phyloP scores from a whole-genome alignment of 192 early-diverging fungal species.

The Chytriomyces sp. region DNA sequence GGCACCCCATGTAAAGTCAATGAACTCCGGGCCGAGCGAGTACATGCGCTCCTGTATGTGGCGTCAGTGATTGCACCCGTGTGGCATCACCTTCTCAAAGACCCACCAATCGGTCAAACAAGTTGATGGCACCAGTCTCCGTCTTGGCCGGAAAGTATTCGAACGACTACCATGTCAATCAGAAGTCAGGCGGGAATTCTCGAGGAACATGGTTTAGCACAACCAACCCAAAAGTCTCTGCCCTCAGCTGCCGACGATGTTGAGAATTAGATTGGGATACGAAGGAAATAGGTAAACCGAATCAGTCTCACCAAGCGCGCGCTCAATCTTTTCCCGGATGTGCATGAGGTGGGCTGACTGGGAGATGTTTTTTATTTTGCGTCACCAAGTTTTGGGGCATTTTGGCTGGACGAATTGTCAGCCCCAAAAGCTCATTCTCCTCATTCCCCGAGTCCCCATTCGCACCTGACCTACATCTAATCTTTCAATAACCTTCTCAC shows the following conservation, averaged over 20 bases:
- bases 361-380: not conserved
- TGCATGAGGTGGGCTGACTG: conserved; percentile 38
- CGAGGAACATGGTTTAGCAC: not conserved
- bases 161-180: conserved; percentile 63
- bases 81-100: not conserved
- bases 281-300: not conserved
- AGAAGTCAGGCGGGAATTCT: not conserved
- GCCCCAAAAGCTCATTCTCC: too few species aligned
- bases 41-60: conserved; percentile 87
- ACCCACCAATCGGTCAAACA: conserved; percentile 86
- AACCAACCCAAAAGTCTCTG: conserved; percentile 46
- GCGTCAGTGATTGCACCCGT: too few species aligned
- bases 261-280: not conserved
- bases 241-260: conserved; percentile 29
- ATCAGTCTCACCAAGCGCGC: conserved; percentile 30
- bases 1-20: conserved; percentile 97
- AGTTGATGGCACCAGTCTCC: conserved; percentile 86
- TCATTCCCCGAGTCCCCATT: too few species aligned
- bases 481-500: too few species aligned
- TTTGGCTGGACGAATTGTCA: too few species aligned
- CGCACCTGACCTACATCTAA: too few species aligned
- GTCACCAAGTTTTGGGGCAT: not conserved
- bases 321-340: conserved; percentile 50
- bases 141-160: conserved; percentile 99
- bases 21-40: conserved; percentile 91